Base-by-base conservation (phyloP, 202 grass and related monocot species). In the Zizania palustris region DNA sequence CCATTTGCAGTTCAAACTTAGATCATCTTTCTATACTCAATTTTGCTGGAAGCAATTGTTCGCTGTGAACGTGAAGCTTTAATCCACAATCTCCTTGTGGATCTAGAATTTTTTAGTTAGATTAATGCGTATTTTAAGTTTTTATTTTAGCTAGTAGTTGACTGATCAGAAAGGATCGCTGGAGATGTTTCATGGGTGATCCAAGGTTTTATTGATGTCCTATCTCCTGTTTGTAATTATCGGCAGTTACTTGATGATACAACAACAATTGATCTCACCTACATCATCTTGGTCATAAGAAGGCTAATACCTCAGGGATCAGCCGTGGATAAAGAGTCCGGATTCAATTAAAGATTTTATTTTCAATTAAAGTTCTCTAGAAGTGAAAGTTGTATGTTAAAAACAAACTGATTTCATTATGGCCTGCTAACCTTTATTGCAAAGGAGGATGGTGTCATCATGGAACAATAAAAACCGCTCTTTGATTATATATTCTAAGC, bases 221-320 rank as follows among this genome's bases (percentile, higher is more conserved):
- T 13, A 22, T 80, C 43, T 71, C 44, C 48, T 68, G 22, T 16
- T 69, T 35, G 50, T 64, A 6, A 69, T 88, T 66, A 10, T 62
- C 14, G 78, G 43, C 86, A 94, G 95, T 44, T 83, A 62, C 80
- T 78, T 51, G 91, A 98, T 67, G 80, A 89, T 6, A 39, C 81
- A n/a, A 95, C 89, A 48, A 95, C 91, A 63, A 87, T 98, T 87
- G 96, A 98, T 85, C 96, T 89, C 54, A 92, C 91, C 83, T 95
- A 92, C 83, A 91, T 79, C 10, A 98, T 98, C 64, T 92, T 86
- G 56, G 89, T 94, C 78, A 89, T 98, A 68, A 73, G 95, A 67
- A 80, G 83, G 72, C 87, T 98, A 59, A 45, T 98, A 28, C 91
- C 95, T 67, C 48, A 76, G 59, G 84, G 85, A 44, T 85, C 73